These are phyloP conservation scores for Apiospora hydei DNA, from an alignment of 2,329 filamentous ascomycete species.

Conservation along the genomic window DNA sequence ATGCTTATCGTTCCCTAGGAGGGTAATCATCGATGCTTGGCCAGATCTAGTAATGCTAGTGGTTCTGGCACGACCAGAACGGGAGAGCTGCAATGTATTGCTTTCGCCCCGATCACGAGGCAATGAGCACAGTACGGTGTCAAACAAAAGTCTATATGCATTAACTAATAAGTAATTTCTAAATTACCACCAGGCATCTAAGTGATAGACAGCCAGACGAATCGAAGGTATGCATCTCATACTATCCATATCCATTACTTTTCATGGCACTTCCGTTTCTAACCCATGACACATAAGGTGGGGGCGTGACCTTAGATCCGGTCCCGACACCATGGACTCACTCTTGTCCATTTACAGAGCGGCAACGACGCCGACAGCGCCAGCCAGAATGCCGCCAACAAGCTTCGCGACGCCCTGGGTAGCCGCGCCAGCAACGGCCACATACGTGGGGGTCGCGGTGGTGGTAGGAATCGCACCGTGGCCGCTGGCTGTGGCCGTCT, in stretches of 20 bases:
- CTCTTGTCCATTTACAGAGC: background rate
- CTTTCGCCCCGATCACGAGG: background rate
- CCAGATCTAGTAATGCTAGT: background rate
- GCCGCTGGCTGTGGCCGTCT: background rate
- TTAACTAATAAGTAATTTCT: background rate
- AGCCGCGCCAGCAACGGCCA: background rate
- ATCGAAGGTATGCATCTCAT: conserved; percentile 9
- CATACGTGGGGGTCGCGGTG: background rate
- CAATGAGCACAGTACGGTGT: background rate
- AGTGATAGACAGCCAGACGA: background rate
- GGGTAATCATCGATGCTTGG: background rate
- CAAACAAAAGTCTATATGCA: background rate
- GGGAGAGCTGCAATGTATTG: background rate
- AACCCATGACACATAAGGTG: background rate
- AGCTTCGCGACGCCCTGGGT: conserved; percentile 13
- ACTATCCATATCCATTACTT: conserved; percentile 7
- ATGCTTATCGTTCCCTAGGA: background rate
- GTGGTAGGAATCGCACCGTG: background rate
- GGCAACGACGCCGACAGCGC: conserved; percentile 1
- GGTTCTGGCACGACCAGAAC: background rate
- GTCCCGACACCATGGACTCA: background rate
- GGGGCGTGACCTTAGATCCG: background rate
- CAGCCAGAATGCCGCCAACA: background rate
- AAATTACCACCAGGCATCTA: background rate
- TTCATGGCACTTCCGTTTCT: background rate